phyloP scores from a whole-genome alignment of 129 eudicot genomes.

The Calendula officinalis region DNA sequence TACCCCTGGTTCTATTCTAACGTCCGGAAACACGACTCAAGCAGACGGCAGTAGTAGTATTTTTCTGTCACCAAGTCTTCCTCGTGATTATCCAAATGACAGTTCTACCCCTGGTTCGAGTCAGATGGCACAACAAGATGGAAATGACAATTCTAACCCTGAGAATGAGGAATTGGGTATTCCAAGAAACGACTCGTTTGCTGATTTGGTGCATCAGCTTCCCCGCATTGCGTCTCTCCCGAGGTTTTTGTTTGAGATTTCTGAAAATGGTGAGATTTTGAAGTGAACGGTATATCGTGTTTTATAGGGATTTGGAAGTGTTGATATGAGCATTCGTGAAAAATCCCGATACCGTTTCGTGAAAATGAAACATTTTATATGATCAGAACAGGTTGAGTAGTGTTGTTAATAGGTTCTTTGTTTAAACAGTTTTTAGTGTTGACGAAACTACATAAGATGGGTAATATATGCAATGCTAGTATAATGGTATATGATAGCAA shows the following conservation, averaged over 20 bases:
- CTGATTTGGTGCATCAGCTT: constrained; percentile 59
- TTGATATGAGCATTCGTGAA: constrained; percentile 36
- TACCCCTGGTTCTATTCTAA: constrained; percentile 10
- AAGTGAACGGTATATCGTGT: constrained; percentile 19
- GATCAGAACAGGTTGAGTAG: constrained; percentile 4
- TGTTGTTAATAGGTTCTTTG: constrained; percentile 18
- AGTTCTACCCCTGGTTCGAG: constrained; percentile 24
- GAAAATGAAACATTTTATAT: not conserved
- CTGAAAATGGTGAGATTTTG: constrained; percentile 41
- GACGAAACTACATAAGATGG: constrained; percentile 18
- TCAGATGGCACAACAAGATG: constrained; percentile 22
- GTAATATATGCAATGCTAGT: not conserved
- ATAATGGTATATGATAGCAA: not conserved
- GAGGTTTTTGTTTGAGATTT: constrained; percentile 41
- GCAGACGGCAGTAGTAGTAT: constrained; percentile 4
- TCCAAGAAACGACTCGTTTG: constrained; percentile 59
- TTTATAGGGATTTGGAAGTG: constrained; percentile 33
- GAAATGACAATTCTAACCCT: constrained; percentile 16
- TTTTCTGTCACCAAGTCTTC: not conserved
- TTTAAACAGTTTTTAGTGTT: constrained; percentile 17
- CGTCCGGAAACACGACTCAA: constrained; percentile 12
- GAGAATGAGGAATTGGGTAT: constrained; percentile 26
- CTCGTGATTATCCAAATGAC: constrained; percentile 4
- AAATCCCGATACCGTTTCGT: constrained; percentile 21
- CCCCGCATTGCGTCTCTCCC: constrained; percentile 70